Conservation (phyloP, 345 rosid species). For the Gossypium turneri region DNA sequence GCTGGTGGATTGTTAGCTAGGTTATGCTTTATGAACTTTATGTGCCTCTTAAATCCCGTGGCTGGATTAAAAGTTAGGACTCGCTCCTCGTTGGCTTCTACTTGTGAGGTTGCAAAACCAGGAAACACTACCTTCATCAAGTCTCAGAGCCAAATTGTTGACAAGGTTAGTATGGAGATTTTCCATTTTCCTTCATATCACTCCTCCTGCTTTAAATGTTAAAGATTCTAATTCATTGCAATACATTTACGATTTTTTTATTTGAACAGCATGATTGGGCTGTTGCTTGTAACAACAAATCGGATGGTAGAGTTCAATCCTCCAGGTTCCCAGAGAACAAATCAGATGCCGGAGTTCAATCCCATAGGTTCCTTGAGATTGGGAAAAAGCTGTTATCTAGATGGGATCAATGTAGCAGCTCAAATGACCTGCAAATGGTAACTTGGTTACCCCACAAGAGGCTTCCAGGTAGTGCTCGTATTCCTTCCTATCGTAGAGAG, state of each 20-base stretch:
- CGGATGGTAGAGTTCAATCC: slow-evolving; percentile 34
- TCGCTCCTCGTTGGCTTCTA: slow-evolving; percentile 32
- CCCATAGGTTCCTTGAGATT: slow-evolving; percentile 32
- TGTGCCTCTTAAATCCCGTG: slow-evolving; percentile 50
- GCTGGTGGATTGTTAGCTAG: slow-evolving; percentile 74
- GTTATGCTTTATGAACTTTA: slow-evolving; percentile 58
- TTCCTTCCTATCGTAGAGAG: slow-evolving; percentile 52
- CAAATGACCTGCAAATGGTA: slow-evolving; percentile 30
- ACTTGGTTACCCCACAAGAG: slow-evolving; percentile 51
- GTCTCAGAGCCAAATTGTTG: slow-evolving; percentile 40
- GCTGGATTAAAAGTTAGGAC: slow-evolving; percentile 52
- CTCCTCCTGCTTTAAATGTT: slow-evolving; percentile 13
- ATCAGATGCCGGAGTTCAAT: slow-evolving; percentile 31
- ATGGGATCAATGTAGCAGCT: slow-evolving; percentile 39
- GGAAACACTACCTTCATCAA: slow-evolving; percentile 38
- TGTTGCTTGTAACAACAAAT: slow-evolving; percentile 35
- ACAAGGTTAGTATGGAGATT: slow-evolving; percentile 36
- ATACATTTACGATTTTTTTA: slow-evolving; percentile 6
- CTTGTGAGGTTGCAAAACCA: slow-evolving; percentile 31
- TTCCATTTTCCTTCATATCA: neutral
- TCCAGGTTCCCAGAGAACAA: slow-evolving; percentile 35
- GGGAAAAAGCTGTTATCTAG: slow-evolving; percentile 37
- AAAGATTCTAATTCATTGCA: slow-evolving; percentile 16
- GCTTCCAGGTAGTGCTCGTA: slow-evolving; percentile 32
- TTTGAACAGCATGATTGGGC: slow-evolving; percentile 42